A percentile compares a stretch with the other conserved stretches of the same genome.
Evolutionary conservation across 306 rosid species (phyloP).

Genomic region (Dryas alaskensis): DNA sequence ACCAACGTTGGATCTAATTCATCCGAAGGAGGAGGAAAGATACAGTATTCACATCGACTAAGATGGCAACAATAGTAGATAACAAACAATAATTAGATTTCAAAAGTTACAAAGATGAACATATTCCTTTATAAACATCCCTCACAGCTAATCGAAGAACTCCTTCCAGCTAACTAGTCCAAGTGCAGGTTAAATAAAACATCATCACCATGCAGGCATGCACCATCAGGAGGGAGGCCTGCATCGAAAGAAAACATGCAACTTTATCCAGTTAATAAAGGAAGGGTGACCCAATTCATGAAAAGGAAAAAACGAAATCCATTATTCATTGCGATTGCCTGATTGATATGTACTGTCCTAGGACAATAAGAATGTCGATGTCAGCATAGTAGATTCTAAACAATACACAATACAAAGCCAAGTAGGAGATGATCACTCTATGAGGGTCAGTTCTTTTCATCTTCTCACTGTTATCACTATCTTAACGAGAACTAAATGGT

Average conservation of each 20-base stretch:
- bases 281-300: background rate
- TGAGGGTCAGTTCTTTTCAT: background rate
- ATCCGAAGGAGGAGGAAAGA: background rate
- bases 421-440: background rate
- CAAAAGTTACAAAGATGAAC: background rate
- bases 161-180: background rate
- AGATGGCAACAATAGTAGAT: background rate
- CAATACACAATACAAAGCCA: background rate
- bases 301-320: too few species aligned
- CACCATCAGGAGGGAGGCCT: conserved; percentile 6
- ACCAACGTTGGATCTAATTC: background rate
- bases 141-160: background rate
- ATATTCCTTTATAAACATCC: conserved; percentile 5
- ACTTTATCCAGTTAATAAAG: background rate
- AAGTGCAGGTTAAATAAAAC: background rate
- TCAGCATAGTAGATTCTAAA: background rate
- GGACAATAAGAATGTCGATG: too few species aligned
- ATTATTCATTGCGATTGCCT: background rate
- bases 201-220: background rate
- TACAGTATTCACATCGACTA: background rate
- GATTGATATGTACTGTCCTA: too few species aligned
- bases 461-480: background rate
- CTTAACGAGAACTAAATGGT: background rate
- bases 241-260: background rate
- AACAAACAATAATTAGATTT: background rate